These are phyloP conservation scores for Zangia roseola DNA, from an alignment of 768 basidiomycete species.

Conservation along the genomic window DNA sequence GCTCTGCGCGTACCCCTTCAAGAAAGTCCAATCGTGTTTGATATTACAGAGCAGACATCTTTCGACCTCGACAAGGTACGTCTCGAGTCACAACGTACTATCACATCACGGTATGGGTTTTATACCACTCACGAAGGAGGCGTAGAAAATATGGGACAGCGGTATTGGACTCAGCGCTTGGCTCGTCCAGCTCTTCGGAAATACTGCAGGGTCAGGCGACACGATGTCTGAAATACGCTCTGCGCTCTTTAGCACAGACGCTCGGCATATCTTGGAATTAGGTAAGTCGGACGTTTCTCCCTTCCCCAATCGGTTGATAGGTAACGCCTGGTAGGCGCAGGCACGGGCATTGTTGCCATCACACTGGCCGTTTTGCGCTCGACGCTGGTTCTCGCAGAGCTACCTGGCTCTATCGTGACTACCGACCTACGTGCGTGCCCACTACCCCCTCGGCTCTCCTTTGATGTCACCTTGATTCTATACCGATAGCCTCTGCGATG, in stretches of 20 bases:
- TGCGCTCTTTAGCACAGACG: slow-evolving; percentile 39
- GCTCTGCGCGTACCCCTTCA: neutral
- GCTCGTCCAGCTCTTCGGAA: slow-evolving; percentile 46
- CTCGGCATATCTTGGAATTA: slow-evolving; percentile 60
- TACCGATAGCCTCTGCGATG: slow-evolving; percentile 70
- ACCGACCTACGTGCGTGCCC: slow-evolving; percentile 69
- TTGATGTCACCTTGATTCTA: neutral
- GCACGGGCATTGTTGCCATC: slow-evolving; percentile 80
- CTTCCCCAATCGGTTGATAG: neutral
- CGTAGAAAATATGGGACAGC: slow-evolving; percentile 95
- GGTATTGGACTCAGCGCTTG: slow-evolving; percentile 84
- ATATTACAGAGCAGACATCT: slow-evolving; percentile 75
- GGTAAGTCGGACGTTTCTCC: slow-evolving; percentile 40
- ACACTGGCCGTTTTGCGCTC: slow-evolving; percentile 59
- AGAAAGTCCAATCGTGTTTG: slow-evolving; percentile 32
- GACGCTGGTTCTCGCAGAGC: slow-evolving; percentile 18
- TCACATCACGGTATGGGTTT: neutral
- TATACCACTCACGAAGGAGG: slow-evolving; percentile 12
- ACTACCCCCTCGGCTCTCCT: neutral
- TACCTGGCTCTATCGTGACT: slow-evolving; percentile 43
- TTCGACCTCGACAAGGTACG: slow-evolving; percentile 92
- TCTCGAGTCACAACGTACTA: neutral
- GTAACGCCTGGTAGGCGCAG: slow-evolving; percentile 55
- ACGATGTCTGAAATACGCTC: slow-evolving; percentile 25
- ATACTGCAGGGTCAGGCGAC: neutral